Conservation (phyloP, 441 rosid genomes). For the Croton setiger region DNA sequence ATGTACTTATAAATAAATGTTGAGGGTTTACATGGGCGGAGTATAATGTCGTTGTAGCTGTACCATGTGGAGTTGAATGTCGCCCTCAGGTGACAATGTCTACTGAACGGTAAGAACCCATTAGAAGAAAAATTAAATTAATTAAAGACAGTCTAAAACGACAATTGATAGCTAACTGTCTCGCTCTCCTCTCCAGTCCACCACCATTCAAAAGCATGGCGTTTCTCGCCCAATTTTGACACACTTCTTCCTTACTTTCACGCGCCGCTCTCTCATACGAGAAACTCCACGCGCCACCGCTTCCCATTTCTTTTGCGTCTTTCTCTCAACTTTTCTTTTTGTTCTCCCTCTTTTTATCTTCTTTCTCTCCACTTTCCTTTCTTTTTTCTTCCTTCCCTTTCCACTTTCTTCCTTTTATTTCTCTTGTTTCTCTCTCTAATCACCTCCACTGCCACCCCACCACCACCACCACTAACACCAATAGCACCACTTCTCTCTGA, state of each 20-base stretch:
- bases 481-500: constrained; percentile 6
- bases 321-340: background rate
- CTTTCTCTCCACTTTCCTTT: background rate
- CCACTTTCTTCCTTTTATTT: background rate
- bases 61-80: background rate
- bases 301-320: background rate
- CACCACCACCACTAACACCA: constrained; percentile 4
- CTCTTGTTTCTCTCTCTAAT: background rate
- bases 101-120: background rate
- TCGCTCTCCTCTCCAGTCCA: no score
- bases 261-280: constrained; percentile 13
- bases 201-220: background rate
- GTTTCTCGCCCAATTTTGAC: constrained; percentile 5
- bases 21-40: no score
- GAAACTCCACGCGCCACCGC: constrained; percentile 11
- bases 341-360: background rate
- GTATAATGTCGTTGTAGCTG: constrained; percentile 5
- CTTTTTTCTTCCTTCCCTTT: background rate
- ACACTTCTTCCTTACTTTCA: background rate
- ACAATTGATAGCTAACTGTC: constrained; percentile 8
- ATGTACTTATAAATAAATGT: no score
- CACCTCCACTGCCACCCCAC: constrained; percentile 14
- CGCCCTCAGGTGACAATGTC: constrained; percentile 31
- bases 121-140: background rate
- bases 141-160: background rate